Percentiles rank a stretch among this genome's conserved stretches.
phyloP scores from a whole-genome alignment of 2,329 filamentous ascomycete genomes.

The Annulohypoxylon truncatum region DNA sequence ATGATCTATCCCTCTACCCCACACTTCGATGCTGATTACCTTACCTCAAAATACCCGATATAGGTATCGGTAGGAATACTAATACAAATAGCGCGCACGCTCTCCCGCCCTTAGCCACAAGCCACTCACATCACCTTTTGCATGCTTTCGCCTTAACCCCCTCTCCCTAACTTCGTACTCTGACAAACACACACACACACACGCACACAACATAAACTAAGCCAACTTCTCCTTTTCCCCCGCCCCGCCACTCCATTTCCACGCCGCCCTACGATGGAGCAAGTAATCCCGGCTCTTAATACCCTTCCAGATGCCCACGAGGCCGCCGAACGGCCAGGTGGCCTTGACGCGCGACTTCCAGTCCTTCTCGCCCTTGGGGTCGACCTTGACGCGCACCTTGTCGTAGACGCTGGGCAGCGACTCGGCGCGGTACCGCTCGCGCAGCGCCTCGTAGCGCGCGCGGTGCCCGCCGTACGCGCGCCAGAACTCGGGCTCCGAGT shows the following conservation, averaged over 20 bases:
- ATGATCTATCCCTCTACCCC: neutral
- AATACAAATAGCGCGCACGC: neutral
- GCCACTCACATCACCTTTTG: too few species aligned
- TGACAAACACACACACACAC: neutral
- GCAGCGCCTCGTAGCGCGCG: conserved; percentile 70
- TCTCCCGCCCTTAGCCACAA: neutral
- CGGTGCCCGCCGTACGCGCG: conserved; percentile 65
- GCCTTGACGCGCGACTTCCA: conserved; percentile 59
- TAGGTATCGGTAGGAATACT: neutral
- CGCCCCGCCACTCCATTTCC: conserved; percentile 59
- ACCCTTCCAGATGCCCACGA: conserved; percentile 69
- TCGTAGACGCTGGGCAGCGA: conserved; percentile 75
- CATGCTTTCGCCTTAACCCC: too few species aligned
- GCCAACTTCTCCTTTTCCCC: conserved; percentile 40
- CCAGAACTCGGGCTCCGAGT: conserved; percentile 79
- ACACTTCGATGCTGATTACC: neutral
- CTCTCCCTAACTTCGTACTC: too few species aligned
- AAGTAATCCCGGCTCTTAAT: conserved; percentile 68
- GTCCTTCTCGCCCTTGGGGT: conserved; percentile 57
- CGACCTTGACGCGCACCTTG: conserved; percentile 70
- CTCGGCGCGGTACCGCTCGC: conserved; percentile 71
- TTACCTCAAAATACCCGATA: neutral
- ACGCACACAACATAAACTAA: conserved; percentile 19
- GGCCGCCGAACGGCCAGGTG: conserved; percentile 66
- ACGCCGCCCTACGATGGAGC: conserved; percentile 64